Conservation (phyloP, 768 basidiomycete species). For the Paxillus rubicundulus region DNA sequence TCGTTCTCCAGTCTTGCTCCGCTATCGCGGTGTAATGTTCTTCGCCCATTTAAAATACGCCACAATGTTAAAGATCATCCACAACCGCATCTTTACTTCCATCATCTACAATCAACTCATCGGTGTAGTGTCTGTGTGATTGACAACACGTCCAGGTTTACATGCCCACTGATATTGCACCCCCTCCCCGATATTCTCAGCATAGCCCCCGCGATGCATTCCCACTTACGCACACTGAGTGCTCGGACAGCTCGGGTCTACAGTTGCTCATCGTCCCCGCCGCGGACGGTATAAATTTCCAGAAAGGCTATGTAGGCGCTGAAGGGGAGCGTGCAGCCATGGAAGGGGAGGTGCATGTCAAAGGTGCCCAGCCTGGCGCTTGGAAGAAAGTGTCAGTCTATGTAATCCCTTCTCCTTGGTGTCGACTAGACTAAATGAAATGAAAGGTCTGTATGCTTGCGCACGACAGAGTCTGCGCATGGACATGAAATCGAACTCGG, state of each 20-base stretch:
- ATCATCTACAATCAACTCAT: constrained; percentile 1
- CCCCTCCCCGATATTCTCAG: constrained; percentile 63
- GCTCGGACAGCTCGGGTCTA: constrained; percentile 32
- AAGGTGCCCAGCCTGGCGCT: constrained; percentile 54
- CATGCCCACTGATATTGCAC: constrained; percentile 42
- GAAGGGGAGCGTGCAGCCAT: constrained; percentile 80
- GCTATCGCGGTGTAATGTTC: too few species aligned
- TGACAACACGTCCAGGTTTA: neutral
- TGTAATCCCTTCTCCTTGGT: constrained; percentile 9
- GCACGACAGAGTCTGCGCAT: constrained; percentile 63
- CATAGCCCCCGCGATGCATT: constrained; percentile 33
- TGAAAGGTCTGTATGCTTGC: constrained; percentile 60
- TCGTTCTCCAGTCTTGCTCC: neutral
- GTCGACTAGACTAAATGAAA: constrained; percentile 12
- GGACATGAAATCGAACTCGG: constrained; percentile 66
- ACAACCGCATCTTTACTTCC: neutral
- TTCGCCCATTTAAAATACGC: too few species aligned
- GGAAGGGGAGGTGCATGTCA: constrained; percentile 86
- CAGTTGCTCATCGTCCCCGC: constrained; percentile 78
- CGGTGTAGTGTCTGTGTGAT: neutral
- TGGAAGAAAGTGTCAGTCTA: constrained; percentile 71
- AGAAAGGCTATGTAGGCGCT: constrained; percentile 82
- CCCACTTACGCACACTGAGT: constrained; percentile 14
- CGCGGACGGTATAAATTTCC: constrained; percentile 70
- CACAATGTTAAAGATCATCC: too few species aligned